Evolutionary conservation across 495 filamentous ascomycete genomes (phyloP), one percentile per base, ranked within the genome.

Genomic region (Xylaria scruposa): DNA sequence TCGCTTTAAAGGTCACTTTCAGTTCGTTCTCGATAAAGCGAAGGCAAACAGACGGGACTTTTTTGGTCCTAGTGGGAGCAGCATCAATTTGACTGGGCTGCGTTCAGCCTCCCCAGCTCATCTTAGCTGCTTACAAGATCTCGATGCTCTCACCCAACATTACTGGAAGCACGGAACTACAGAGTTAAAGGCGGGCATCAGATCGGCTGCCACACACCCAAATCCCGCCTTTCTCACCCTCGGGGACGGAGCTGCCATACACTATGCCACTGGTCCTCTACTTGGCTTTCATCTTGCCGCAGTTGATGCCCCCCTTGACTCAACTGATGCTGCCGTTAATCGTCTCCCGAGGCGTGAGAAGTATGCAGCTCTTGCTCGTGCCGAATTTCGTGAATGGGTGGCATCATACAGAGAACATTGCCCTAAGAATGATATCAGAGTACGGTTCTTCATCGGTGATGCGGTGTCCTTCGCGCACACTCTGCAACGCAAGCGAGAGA

Each of bases 401-500:
- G 56, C 53, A 21, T 69, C 67, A 1, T 69, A 70, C 68, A n/a
- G 68, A 71, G 10, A 33, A 78, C 76, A 3, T 63, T 72, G 0
- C 51, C 74, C 29, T 6, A 36, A 36, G 33, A 36, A 36, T 36
- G 33, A 51, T 26, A 65, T 84, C 6, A 79, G 60, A 10, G 67
- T 89, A 19, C 82, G 88, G 19, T 80, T 87, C 54, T 82, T 81
- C 26, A 67, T 62, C 29, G 82, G 81, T 0, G 86, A 88, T 38
- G 82, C 80, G 17, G 76, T 88, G 24, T 72, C 81, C 1, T 75
- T 88, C 24, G 86, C 84, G 54, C 78, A 85, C 59, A 83, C 83
- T 1, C 75, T 89, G 7, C 79, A 86, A 70, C 75, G 82, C 60
- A 70, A 70, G 26, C 60, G 33, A 15, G 69, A 66, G 6, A 78